Conservation (phyloP, 208 protist genomes). For the Balamuthia mandrillaris region DNA sequence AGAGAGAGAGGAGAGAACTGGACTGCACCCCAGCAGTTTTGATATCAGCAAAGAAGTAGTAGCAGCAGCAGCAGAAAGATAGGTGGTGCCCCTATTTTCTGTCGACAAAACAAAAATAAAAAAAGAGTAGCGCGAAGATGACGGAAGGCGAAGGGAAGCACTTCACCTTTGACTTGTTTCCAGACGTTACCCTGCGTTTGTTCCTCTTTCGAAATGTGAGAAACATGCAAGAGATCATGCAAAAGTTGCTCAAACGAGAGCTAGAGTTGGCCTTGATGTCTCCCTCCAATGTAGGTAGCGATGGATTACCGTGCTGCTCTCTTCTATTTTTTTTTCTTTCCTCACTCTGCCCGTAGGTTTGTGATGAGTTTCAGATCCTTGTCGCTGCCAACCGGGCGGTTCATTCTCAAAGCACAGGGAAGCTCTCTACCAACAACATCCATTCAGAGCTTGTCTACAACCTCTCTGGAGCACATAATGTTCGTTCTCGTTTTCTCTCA, state of each 20-base stretch:
- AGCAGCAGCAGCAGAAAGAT: too few species aligned
- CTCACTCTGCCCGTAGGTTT: background rate
- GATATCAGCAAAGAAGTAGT: too few species aligned
- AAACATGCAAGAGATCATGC: background rate
- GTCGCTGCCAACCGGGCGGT: background rate
- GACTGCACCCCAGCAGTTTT: too few species aligned
- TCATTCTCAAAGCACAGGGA: background rate
- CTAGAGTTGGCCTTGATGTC: constrained; percentile 32
- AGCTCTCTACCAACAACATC: constrained; percentile 5
- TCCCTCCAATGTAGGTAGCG: background rate
- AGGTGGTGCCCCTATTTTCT: too few species aligned
- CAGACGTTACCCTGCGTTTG: background rate
- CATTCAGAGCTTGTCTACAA: constrained; percentile 12
- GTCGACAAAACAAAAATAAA: too few species aligned
- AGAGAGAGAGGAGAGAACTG: too few species aligned
- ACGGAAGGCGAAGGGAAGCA: too few species aligned
- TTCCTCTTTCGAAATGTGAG: constrained; percentile 13
- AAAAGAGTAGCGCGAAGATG: too few species aligned
- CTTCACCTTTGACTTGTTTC: background rate
- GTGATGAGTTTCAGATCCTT: constrained; percentile 24
- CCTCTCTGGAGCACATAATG: background rate
- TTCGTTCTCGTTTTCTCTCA: background rate
- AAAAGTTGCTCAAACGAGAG: background rate
- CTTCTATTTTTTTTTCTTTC: background rate
- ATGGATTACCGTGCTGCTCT: background rate